A percentile compares a stretch with the other conserved stretches of the same genome.
Conservation (phyloP, 2,329 filamentous ascomycete genomes). For the Cytospora schulzeri region DNA sequence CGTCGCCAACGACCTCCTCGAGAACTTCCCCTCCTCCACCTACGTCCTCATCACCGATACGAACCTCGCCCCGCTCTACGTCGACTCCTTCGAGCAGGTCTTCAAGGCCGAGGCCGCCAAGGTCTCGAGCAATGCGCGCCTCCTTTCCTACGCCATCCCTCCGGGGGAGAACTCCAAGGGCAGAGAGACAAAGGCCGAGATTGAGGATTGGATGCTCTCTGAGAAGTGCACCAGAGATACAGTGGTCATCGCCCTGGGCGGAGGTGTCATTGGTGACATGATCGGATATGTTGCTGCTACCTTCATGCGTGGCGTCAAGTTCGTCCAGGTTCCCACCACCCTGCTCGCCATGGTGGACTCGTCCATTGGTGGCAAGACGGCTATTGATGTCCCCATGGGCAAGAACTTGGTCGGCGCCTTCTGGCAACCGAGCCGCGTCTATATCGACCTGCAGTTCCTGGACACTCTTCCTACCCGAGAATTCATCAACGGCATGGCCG, state of each 20-base stretch:
- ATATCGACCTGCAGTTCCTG: slow-evolving; percentile 90
- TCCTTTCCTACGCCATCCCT: slow-evolving; percentile 83
- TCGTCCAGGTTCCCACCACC: slow-evolving; percentile 95
- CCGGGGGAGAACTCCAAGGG: slow-evolving; percentile 95
- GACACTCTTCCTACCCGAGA: slow-evolving; percentile 88
- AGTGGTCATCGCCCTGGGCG: slow-evolving; percentile 90
- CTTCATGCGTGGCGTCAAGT: slow-evolving; percentile 96
- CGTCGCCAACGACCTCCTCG: slow-evolving; percentile 78
- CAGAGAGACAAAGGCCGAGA: slow-evolving; percentile 87
- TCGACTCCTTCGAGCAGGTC: slow-evolving; percentile 70
- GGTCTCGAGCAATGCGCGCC: slow-evolving; percentile 52
- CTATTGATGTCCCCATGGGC: slow-evolving; percentile 92
- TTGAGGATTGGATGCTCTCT: slow-evolving; percentile 95
- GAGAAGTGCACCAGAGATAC: slow-evolving; percentile 94
- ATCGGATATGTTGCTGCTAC: slow-evolving; percentile 96
- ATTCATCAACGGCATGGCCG: slow-evolving; percentile 98
- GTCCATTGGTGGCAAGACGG: slow-evolving; percentile 96
- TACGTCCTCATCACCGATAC: slow-evolving; percentile 98
- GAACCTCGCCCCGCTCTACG: slow-evolving; percentile 81
- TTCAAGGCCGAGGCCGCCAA: slow-evolving; percentile 53
- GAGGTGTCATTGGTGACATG: slow-evolving; percentile 97
- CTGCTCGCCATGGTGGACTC: slow-evolving; percentile 97
- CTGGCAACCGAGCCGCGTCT: slow-evolving; percentile 93
- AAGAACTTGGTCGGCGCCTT: slow-evolving; percentile 97
- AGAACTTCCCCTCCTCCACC: slow-evolving; percentile 78